These are phyloP conservation scores for Haplosporangium sp. DNA, from an alignment of 371 early-diverging fungal genomes.

Conservation along the genomic window DNA sequence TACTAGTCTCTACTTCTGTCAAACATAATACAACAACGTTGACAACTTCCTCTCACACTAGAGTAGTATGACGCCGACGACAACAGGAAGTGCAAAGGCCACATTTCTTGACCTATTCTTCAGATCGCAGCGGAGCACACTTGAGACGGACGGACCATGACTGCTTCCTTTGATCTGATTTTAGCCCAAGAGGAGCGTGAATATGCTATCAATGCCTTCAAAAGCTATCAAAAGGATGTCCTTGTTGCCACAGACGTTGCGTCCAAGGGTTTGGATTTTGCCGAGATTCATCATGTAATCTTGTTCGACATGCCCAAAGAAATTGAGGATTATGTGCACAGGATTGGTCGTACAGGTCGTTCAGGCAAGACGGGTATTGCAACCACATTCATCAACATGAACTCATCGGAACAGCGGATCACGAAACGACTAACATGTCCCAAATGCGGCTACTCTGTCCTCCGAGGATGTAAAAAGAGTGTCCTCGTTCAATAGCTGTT, in stretches of 20 bases:
- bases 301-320: slow-evolving; percentile 97
- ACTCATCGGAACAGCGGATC: slow-evolving; percentile 86
- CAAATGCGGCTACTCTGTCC: no score
- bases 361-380: slow-evolving; percentile 96
- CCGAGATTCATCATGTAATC: slow-evolving; percentile 92
- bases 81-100: no score
- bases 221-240: slow-evolving; percentile 84
- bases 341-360: slow-evolving; percentile 99
- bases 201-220: slow-evolving; percentile 84
- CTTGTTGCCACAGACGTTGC: slow-evolving; percentile 95
- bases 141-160: no score
- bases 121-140: no score
- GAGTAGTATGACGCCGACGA: no score
- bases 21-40: no score
- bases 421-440: no score
- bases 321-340: slow-evolving; percentile 97
- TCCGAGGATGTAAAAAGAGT: no score
- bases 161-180: background rate
- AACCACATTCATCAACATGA: slow-evolving; percentile 94
- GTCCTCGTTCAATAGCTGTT: no score
- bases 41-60: no score
- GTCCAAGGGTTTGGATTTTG: slow-evolving; percentile 93
- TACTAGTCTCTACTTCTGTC: no score
- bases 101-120: no score
- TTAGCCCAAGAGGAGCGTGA: slow-evolving; percentile 85